Evolutionary conservation across 2,329 filamentous ascomycete species (phyloP).

Genomic region (Clarireedia hainanense): DNA sequence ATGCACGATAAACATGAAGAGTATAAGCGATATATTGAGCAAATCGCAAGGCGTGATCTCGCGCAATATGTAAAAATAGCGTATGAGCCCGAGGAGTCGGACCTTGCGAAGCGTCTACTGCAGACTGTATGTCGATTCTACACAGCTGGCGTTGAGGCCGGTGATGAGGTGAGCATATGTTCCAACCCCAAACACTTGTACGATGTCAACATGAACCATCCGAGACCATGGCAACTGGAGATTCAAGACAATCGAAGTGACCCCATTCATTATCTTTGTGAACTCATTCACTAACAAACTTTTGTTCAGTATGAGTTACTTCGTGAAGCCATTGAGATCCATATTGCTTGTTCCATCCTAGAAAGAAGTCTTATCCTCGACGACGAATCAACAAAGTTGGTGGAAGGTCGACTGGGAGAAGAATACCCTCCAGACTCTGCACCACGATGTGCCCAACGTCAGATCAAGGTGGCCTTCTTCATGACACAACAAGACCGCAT

Average conservation of each 20-base stretch:
- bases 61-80: constrained; percentile 17
- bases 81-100: constrained; percentile 22
- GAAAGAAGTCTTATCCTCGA: constrained; percentile 27
- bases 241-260: background rate
- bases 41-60: constrained; percentile 22
- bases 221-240: background rate
- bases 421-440: constrained; percentile 20
- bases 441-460: constrained; percentile 24
- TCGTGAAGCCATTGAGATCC: constrained; percentile 25
- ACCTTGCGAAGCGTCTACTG: constrained; percentile 22
- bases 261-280: background rate
- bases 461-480: constrained; percentile 28
- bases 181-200: background rate
- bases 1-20: constrained; percentile 25
- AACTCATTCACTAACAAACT: background rate
- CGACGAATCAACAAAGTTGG: constrained; percentile 18
- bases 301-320: constrained; percentile 22
- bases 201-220: background rate
- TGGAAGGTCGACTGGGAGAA: constrained; percentile 19
- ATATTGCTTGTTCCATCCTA: constrained; percentile 24
- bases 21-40: constrained; percentile 22
- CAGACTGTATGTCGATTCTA: constrained; percentile 20
- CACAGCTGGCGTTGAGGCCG: constrained; percentile 13
- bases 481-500: constrained; percentile 24
- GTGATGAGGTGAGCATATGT: constrained; percentile 19